A percentile compares a stretch with the other conserved stretches of the same genome.
Evolutionary conservation across 768 basidiomycete genomes (phyloP).

Genomic region (Tylopilus vinaceipallidus): DNA sequence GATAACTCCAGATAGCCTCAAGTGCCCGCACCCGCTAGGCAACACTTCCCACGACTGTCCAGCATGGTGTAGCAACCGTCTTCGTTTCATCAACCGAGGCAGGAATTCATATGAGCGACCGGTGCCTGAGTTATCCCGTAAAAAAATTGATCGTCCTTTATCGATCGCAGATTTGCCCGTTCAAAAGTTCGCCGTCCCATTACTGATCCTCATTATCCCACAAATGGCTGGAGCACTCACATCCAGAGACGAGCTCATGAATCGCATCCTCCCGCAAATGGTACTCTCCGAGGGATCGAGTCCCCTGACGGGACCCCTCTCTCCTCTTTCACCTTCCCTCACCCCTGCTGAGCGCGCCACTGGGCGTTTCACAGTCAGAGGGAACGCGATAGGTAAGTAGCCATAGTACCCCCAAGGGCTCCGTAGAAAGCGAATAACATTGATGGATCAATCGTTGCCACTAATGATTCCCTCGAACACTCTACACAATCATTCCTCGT

Average conservation of each 20-base stretch:
- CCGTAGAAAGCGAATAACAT: not conserved
- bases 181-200: not conserved
- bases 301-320: constrained; percentile 30
- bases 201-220: not conserved
- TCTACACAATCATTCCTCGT: not conserved
- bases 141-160: not conserved
- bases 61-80: not conserved
- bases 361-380: constrained; percentile 36
- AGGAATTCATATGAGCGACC: not conserved
- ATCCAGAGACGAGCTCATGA: constrained; percentile 27
- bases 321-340: constrained; percentile 16
- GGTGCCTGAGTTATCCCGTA: not conserved
- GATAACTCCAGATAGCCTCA: not conserved
- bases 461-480: not conserved
- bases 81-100: not conserved
- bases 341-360: constrained; percentile 28
- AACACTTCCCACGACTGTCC: not conserved
- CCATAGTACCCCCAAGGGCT: not conserved
- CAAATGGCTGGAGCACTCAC: constrained; percentile 6
- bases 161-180: not conserved
- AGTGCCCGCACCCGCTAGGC: not conserved
- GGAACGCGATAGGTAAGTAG: constrained; percentile 41
- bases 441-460: not conserved
- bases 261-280: constrained; percentile 33
- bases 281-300: constrained; percentile 33